Evolutionary conservation across 78 protist genomes (phyloP).

Genomic region (slime mould (Dictyostelium discoideum)): dicty_2.7 NC_007090.3:913501-914000

Average conservation of each 20-base stretch:
- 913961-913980: slow-evolving; percentile 39
- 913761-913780: neutral
- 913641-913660: neutral
- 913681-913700: neutral
- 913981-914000: slow-evolving; percentile 40
- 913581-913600: slow-evolving; percentile 24
- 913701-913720: neutral
- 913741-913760: neutral
- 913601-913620: neutral
- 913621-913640: slow-evolving; percentile 19
- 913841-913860: slow-evolving; percentile 1
- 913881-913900: neutral
- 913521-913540: neutral
- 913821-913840: neutral
- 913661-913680: neutral
- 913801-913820: slow-evolving; percentile 10
- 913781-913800: slow-evolving; percentile 3
- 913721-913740: slow-evolving; percentile 6
- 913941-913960: neutral
- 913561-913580: neutral
- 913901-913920: neutral
- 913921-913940: slow-evolving; percentile 24
- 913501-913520: slow-evolving; percentile 18
- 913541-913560: neutral
- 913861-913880: neutral